Base-by-base conservation (phyloP, 176 grass and related monocot species). In the Saccharum spontaneum region DNA sequence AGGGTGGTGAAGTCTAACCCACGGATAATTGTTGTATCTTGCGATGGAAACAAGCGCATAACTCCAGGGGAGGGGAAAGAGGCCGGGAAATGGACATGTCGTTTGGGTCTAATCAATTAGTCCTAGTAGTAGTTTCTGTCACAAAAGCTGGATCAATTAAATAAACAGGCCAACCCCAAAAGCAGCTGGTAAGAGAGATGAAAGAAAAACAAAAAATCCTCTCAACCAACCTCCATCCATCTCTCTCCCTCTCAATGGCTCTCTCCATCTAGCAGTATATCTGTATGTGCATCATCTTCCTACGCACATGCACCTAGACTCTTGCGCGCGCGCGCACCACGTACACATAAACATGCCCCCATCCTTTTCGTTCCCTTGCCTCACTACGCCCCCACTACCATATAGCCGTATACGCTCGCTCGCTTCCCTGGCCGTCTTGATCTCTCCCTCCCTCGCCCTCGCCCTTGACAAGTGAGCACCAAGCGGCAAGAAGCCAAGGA, bases 141-240 rank as follows among this genome's bases (percentile, higher is more conserved):
- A 59, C 34, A 78, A 90, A 87, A 87, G 88, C 75, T 67, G 67
- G 50, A 67, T 73, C 40, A 87, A 83, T 83, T 88, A 83, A 83
- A 88, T 78, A 39, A 10, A 64, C 1, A 33, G 33, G 33, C 52
- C 66, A 23, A 81, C 18, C 49, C 69, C 68, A 88, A 75, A 81
- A 73, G 13, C 79, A 83, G 26, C 26, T 30, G 71, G 41, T 73
- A 48, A 81, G 45, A 63, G 55, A 63, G 52, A 77, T 6, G 36
- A 16, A 16, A 34, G 26, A 34, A 15, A 36, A 2, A 17, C 54
- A 22, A 86, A 88, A 83, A 65, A 57, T 9, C 37, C 63, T 68
- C 68, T 16, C 48, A 81, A 75, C 80, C 83, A 88, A 76, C 86
- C 31, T 61, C 78, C 68, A 10, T 63, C 59, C 54, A 26, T 28